Percentiles rank a stretch among this genome's conserved stretches.
Evolutionary conservation across 2,329 filamentous ascomycete genomes (phyloP).

Genomic region (Penicillium capsulatum): DNA sequence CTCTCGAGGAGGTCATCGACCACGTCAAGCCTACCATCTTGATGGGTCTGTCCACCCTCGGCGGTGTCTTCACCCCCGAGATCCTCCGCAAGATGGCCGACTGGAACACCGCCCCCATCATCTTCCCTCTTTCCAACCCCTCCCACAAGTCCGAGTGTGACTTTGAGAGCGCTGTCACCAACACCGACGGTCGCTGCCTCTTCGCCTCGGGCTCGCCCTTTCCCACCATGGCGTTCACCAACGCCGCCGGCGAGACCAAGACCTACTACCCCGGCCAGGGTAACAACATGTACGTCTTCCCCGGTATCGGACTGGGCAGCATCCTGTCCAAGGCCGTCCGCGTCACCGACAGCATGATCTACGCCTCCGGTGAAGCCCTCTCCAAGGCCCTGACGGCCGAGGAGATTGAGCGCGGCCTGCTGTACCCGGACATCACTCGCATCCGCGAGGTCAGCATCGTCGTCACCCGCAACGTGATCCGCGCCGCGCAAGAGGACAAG

Average conservation of each 20-base stretch:
- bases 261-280: conserved; percentile 78
- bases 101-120: conserved; percentile 74
- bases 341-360: conserved; percentile 94
- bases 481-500: conserved; percentile 76
- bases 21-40: conserved; percentile 93
- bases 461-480: conserved; percentile 89
- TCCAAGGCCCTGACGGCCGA: conserved; percentile 72
- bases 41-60: conserved; percentile 89
- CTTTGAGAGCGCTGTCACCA: conserved; percentile 84
- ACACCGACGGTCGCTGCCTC: conserved; percentile 86
- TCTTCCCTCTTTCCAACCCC: conserved; percentile 96
- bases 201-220: conserved; percentile 97
- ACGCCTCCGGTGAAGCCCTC: conserved; percentile 81
- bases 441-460: conserved; percentile 85
- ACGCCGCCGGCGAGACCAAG: conserved; percentile 53
- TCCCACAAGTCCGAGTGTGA: conserved; percentile 96
- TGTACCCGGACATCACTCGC: conserved; percentile 87
- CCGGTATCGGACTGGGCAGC: conserved; percentile 86
- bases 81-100: conserved; percentile 63
- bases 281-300: conserved; percentile 87
- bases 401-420: conserved; percentile 75
- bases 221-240: conserved; percentile 64
- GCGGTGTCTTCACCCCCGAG: conserved; percentile 86
- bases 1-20: conserved; percentile 84
- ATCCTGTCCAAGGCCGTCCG: conserved; percentile 84